Evolutionary conservation across 192 early-diverging fungal species (phyloP).

Genomic region (Endogone sp.): DNA sequence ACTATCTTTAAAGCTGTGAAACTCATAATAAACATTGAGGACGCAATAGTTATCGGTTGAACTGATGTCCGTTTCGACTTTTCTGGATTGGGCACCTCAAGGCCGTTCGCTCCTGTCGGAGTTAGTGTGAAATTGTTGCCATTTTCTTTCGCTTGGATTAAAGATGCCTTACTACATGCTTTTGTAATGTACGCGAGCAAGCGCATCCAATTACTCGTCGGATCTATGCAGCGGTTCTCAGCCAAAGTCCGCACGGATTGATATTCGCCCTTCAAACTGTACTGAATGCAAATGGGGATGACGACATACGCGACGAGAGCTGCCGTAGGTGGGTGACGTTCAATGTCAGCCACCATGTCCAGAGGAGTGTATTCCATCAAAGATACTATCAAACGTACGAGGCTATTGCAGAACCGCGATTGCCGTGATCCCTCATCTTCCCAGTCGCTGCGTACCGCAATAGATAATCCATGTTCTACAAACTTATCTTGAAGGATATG

Average conservation of each 20-base stretch:
- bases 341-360: slow-evolving; percentile 41
- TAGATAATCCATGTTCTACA: slow-evolving; percentile 30
- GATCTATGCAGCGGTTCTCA: neutral
- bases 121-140: neutral
- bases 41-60: slow-evolving; percentile 19
- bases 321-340: slow-evolving; percentile 35
- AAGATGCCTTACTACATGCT: slow-evolving; percentile 21
- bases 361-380: slow-evolving; percentile 41
- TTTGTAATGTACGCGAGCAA: slow-evolving; percentile 13
- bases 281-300: slow-evolving; percentile 46
- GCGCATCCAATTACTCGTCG: slow-evolving; percentile 19
- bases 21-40: slow-evolving; percentile 33
- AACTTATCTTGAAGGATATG: slow-evolving; percentile 35
- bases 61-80: neutral
- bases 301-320: slow-evolving; percentile 42
- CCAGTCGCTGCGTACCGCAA: slow-evolving; percentile 38
- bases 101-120: neutral
- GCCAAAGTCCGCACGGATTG: neutral
- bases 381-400: slow-evolving; percentile 45
- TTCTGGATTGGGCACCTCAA: neutral
- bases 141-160: slow-evolving; percentile 8
- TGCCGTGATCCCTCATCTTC: slow-evolving; percentile 22
- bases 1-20: slow-evolving; percentile 52
- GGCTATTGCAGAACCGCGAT: slow-evolving; percentile 30
- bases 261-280: slow-evolving; percentile 24